A percentile compares a stretch with the other conserved stretches of the same genome.
phyloP scores from a whole-genome alignment of 768 basidiomycete genomes.

The Solioccasus polychromus region DNA sequence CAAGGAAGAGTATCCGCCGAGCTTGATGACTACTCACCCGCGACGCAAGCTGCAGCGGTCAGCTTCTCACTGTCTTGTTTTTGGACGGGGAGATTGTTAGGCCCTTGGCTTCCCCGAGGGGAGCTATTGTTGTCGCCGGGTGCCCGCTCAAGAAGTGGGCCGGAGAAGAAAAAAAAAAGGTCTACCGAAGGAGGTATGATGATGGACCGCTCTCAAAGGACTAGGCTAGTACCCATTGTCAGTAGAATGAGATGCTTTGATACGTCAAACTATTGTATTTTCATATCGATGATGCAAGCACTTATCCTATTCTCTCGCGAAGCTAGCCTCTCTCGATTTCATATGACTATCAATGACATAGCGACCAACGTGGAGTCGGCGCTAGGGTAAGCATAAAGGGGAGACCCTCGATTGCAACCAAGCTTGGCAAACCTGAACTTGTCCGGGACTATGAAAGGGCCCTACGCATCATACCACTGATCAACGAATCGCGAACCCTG shows the following conservation, averaged over 20 bases:
- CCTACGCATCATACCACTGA: conserved; percentile 6
- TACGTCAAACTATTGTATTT: conserved; percentile 21
- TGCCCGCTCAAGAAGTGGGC: conserved; percentile 32
- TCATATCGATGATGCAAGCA: conserved; percentile 21
- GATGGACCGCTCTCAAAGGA: conserved; percentile 29
- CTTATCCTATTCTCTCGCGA: conserved; percentile 6
- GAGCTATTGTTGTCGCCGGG: conserved; percentile 23
- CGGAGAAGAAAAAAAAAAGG: conserved; percentile 25
- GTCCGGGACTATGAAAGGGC: conserved; percentile 3
- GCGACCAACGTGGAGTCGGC: conserved; percentile 10
- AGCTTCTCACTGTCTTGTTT: conserved; percentile 13
- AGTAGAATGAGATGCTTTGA: conserved; percentile 18
- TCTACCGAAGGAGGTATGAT: conserved; percentile 20
- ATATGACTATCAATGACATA: not conserved
- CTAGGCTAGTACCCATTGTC: conserved; percentile 23
- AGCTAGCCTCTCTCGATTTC: not conserved
- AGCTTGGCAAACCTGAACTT: not conserved
- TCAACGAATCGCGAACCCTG: conserved; percentile 18
- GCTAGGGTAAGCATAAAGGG: conserved; percentile 14
- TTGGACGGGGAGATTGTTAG: conserved; percentile 5
- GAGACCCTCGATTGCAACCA: conserved; percentile 18
- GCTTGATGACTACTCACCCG: conserved; percentile 19
- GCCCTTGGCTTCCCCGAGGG: conserved; percentile 22
- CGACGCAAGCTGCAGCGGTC: conserved; percentile 10
- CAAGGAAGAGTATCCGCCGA: conserved; percentile 23